Conservation (phyloP, 768 basidiomycete genomes). For the Lactifluus pinguis region DNA sequence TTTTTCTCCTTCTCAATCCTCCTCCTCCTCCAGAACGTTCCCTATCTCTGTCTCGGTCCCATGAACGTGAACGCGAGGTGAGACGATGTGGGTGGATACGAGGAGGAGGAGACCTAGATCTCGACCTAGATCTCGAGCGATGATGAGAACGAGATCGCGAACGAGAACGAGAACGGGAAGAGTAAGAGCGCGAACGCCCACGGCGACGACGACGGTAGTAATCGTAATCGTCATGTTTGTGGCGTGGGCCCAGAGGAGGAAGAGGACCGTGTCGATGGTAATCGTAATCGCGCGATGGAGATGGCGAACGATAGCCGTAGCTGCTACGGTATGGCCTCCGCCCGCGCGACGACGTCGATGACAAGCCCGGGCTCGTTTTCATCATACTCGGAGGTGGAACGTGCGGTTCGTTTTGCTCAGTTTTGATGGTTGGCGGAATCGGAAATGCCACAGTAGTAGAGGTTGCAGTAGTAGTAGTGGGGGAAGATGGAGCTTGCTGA, state of each 20-base stretch:
- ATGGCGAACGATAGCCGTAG: not conserved
- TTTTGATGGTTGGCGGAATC: not conserved
- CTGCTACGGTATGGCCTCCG: not conserved
- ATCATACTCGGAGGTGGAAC: not conserved
- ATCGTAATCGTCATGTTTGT: not conserved
- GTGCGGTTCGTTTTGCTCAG: not conserved
- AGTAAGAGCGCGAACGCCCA: not conserved
- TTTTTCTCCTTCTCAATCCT: not conserved
- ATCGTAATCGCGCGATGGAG: not conserved
- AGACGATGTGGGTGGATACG: not conserved
- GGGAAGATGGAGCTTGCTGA: not conserved
- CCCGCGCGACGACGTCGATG: no score
- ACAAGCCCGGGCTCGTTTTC: not conserved
- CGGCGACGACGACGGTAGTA: not conserved
- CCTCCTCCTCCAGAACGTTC: not conserved
- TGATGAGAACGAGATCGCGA: not conserved
- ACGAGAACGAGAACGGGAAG: not conserved
- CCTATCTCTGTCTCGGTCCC: not conserved
- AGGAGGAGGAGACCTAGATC: not conserved
- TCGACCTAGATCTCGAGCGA: not conserved
- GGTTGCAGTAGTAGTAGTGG: not conserved
- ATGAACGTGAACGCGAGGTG: not conserved
- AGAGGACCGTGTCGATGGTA: not conserved
- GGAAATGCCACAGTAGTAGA: not conserved
- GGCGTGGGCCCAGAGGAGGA: not conserved